Evolutionary conservation across 345 rosid genomes (phyloP), one percentile per base, ranked within the genome.

Genomic region (Hibiscus syriacus): DNA sequence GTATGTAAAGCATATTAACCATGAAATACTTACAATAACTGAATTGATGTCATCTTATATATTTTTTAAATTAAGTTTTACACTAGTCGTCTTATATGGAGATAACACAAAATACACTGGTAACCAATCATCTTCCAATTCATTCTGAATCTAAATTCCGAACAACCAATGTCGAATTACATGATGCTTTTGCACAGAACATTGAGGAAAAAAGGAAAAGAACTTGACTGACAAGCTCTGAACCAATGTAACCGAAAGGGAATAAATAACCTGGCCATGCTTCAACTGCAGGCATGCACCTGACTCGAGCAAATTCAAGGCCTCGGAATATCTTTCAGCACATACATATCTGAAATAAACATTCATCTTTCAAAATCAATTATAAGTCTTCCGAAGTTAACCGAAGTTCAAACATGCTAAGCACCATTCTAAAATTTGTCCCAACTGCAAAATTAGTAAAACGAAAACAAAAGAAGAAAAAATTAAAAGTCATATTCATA

Each of bases 241-340:
- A 26, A 38, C 55, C 38, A 19, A 63, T 34, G 55, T 10, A 58
- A 34, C 58, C 22, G 64, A 68, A 66, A 57, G 73, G 11, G 23
- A 4, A 11, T 36, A 73, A 68, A 94, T 72, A 70, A 94, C 99
- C 98, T 91, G 86, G 76, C 78, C 76, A 26, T 84, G 78, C 53
- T 83, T 75, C 78, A 94, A 80, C 59, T 94, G 98, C 68, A 94
- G 77, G 74, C 89, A 86, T 4, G 98, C 85, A 43, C 99, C 99
- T 12, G 98, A 80, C 32, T 83, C 84, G 65, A 94, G 83, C 63
- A 94, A 58, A 75, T 91, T 89, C 74, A 85, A 74, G 74, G 99
- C 97, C 75, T 94, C 98, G 4, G 89, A 72, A 80, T 55, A 82
- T 76, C 99, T 85, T 76, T 89, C 89, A 64, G 93, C 92, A 50